Conservation (phyloP, 345 rosid species). For the Syzygium grande region DNA sequence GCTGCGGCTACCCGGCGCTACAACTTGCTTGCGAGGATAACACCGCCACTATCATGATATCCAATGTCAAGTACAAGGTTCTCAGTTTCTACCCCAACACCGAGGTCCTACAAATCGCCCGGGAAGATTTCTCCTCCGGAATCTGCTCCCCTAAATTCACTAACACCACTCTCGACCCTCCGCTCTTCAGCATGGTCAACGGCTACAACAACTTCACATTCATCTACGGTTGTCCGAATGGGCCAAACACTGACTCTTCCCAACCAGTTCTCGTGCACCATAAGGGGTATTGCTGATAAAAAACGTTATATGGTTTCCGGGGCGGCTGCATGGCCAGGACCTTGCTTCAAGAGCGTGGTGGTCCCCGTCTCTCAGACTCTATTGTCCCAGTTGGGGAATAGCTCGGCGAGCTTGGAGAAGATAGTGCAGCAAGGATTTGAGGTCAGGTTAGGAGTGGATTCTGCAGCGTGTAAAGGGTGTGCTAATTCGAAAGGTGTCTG, state of each 20-base stretch:
- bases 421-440: not conserved
- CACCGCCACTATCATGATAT: constrained; percentile 1
- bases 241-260: not conserved
- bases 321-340: not conserved
- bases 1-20: constrained; percentile 18
- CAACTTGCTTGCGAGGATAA: constrained; percentile 8
- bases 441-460: not conserved
- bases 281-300: not conserved
- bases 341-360: constrained; percentile 1
- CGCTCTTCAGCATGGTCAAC: not conserved
- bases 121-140: constrained; percentile 8
- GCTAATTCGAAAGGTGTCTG: not conserved
- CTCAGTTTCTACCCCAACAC: not conserved
- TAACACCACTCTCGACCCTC: constrained; percentile 13
- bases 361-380: not conserved
- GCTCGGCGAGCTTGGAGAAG: not conserved
- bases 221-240: constrained; percentile 4
- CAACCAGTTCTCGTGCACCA: not conserved
- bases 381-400: not conserved
- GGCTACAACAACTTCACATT: constrained; percentile 4
- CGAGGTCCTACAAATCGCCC: not conserved
- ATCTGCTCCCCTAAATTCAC: constrained; percentile 3
- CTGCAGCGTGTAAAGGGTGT: not conserved
- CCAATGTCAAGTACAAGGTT: constrained; percentile 2
- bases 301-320: not conserved